Conservation (phyloP, 108 stramenopile species). For the Cyclotella atomus region DNA sequence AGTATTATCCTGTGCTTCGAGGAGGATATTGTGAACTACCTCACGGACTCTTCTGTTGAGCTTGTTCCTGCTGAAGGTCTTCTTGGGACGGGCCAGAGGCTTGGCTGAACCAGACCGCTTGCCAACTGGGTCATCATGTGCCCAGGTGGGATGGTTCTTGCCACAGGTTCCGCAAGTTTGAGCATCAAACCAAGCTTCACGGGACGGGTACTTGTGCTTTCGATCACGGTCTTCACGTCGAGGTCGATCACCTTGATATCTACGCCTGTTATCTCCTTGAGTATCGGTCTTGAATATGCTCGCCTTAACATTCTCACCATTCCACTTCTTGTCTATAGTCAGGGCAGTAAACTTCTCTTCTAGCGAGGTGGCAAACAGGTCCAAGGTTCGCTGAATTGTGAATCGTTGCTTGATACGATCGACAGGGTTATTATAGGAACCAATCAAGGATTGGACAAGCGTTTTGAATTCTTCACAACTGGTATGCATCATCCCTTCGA, state of each 20-base stretch:
- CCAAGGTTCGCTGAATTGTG: not conserved
- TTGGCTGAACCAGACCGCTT: not conserved
- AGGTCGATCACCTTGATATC: not conserved
- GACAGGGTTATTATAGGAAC: not conserved
- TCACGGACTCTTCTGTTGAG: not conserved
- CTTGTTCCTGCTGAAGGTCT: not conserved
- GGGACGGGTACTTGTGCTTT: not conserved
- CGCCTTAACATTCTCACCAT: not conserved
- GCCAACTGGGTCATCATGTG: not conserved
- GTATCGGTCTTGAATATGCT: not conserved
- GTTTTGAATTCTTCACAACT: not conserved
- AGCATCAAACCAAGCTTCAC: not conserved
- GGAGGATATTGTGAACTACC: not conserved
- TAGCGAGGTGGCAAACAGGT: not conserved
- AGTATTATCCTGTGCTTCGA: not conserved
- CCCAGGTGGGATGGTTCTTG: conserved; percentile 2
- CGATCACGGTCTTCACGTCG: not conserved
- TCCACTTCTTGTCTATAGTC: not conserved
- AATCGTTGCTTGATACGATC: not conserved
- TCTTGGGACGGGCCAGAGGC: not conserved
- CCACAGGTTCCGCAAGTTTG: not conserved
- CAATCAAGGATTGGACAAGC: not conserved
- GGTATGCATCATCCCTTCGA: not conserved
- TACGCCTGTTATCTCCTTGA: too few relatives aligned
- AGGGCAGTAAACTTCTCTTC: not conserved